Base-by-base conservation (phyloP, 345 rosid genomes). In the Alliaria petiolata region DNA sequence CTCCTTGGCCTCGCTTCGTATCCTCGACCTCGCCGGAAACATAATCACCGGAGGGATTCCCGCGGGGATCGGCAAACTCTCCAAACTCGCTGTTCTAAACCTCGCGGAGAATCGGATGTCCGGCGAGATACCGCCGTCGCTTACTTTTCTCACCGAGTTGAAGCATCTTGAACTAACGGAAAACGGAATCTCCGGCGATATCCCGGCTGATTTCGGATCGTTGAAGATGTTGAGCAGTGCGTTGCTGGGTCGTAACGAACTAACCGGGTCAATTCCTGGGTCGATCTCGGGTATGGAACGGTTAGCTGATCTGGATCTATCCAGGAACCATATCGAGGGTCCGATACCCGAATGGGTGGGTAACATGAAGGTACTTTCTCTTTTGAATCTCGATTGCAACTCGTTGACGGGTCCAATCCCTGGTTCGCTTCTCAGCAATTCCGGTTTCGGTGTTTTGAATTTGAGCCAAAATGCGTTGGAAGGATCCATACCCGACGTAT, bases 291-390 rank as follows among this genome's bases (percentile, higher is more conserved):
- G 79, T 38, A 76, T 91, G 80, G 4, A 66, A 42, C 81, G 96
- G 69, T 86, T 93, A 34, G 98, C 96, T 3, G 97, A 93, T 70
- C 77, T 93, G 77, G 98, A 87, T 74, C 76, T 93, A 56, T 81
- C 89, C n/a, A 72, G 58, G 67, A 93, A 93, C 85, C 83, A 61
- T 62, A 74, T 93, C 1, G 83, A 76, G 30, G 96, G 96, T 47
- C 54, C 58, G 47, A 47, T 90, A 38, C 98, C 97, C 0, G 82
- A 76, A 0, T 67, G 83, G 75, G n/a, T 89, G n/a, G 97, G 96
- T 6, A 72, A 74, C 63, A 87, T 93, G 96, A 80, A 33, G 80
- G 98, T 93, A 64, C 89, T 93, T 4, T 84, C 98, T 1, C 84
- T 89, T 1, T 68, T 93, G n/a, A 84, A 82, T 46, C 62, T 91